Percentiles rank a stretch among this genome's conserved stretches.
phyloP scores from a whole-genome alignment of 192 early-diverging fungal species.

The Kickxella alabastrina region DNA sequence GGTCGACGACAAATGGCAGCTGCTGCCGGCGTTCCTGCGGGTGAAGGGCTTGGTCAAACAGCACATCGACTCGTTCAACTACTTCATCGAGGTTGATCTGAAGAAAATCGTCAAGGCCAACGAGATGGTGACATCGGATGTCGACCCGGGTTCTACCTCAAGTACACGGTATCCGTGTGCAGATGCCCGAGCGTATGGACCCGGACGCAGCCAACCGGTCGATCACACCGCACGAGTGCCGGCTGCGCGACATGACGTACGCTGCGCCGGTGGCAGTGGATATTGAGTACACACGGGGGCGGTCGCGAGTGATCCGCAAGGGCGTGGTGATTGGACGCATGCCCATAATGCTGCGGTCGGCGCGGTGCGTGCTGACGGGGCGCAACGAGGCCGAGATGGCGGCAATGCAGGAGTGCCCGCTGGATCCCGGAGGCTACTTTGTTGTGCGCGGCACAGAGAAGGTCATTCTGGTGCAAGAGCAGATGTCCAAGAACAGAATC shows the following conservation, averaged over 20 bases:
- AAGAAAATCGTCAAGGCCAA: constrained; percentile 94
- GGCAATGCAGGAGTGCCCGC: constrained; percentile 85
- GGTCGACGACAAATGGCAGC: constrained; percentile 90
- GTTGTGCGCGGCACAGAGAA: constrained; percentile 94
- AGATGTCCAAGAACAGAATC: constrained; percentile 97
- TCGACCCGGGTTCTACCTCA: constrained; percentile 91
- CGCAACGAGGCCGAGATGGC: constrained; percentile 81
- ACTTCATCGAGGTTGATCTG: constrained; percentile 93
- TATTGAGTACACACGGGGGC: constrained; percentile 85
- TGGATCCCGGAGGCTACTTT: constrained; percentile 98
- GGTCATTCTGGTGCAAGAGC: constrained; percentile 97
- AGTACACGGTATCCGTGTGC: constrained; percentile 86
- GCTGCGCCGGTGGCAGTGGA: constrained; percentile 89
- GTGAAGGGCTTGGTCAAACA: constrained; percentile 98
- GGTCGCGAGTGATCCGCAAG: constrained; percentile 72
- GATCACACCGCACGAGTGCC: constrained; percentile 93
- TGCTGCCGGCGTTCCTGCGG: constrained; percentile 94
- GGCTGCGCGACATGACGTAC: constrained; percentile 93
- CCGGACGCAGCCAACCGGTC: constrained; percentile 63
- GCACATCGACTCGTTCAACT: constrained; percentile 99
- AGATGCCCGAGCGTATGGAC: constrained; percentile 76
- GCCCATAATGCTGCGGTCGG: constrained; percentile 94
- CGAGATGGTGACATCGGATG: constrained; percentile 83
- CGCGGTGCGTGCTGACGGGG: constrained; percentile 74
- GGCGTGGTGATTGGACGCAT: constrained; percentile 85